These are phyloP conservation scores for Durotheca rogersii DNA, from an alignment of 495 filamentous ascomycete species.

Conservation along the genomic window DNA sequence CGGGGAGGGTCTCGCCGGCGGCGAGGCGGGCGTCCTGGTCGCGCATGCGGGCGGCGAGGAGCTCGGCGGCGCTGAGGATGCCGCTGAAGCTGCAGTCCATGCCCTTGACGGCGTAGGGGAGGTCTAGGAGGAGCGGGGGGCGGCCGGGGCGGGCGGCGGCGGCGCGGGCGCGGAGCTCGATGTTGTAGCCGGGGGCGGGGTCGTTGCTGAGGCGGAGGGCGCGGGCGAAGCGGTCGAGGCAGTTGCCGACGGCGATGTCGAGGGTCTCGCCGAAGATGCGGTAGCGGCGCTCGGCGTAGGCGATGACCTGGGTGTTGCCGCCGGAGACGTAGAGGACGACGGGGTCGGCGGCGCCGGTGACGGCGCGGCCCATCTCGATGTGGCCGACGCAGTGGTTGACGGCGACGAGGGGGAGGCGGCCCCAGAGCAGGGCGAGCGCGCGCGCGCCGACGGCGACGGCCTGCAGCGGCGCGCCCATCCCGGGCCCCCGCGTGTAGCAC, in stretches of 20 bases:
- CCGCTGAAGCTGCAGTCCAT: slow-evolving; percentile 98
- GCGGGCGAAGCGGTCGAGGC: slow-evolving; percentile 91
- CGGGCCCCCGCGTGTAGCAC: slow-evolving; percentile 92
- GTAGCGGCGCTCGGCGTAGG: slow-evolving; percentile 90
- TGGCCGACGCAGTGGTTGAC: slow-evolving; percentile 98
- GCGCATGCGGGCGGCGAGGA: slow-evolving; percentile 65
- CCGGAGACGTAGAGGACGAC: slow-evolving; percentile 95
- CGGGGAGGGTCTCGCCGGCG: slow-evolving; percentile 39
- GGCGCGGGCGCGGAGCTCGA: slow-evolving; percentile 90
- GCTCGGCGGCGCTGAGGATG: slow-evolving; percentile 79
- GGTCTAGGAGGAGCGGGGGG: slow-evolving; percentile 62
- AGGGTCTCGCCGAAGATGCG: slow-evolving; percentile 97
- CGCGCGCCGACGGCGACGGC: slow-evolving; percentile 83
- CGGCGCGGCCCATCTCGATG: slow-evolving; percentile 97
- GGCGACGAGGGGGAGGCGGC: slow-evolving; percentile 78
- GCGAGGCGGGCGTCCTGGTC: slow-evolving; percentile 41
- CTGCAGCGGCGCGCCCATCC: slow-evolving; percentile 95
- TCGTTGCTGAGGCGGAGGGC: slow-evolving; percentile 90
- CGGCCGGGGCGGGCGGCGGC: slow-evolving; percentile 43
- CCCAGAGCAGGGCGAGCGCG: slow-evolving; percentile 81
- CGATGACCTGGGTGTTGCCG: slow-evolving; percentile 97
- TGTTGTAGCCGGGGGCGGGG: slow-evolving; percentile 95
- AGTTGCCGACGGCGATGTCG: slow-evolving; percentile 97
- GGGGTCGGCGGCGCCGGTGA: slow-evolving; percentile 88
- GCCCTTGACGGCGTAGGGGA: slow-evolving; percentile 95